phyloP scores from a whole-genome alignment of 305 asterid genomes.

The Fraxinus dipetala region DNA sequence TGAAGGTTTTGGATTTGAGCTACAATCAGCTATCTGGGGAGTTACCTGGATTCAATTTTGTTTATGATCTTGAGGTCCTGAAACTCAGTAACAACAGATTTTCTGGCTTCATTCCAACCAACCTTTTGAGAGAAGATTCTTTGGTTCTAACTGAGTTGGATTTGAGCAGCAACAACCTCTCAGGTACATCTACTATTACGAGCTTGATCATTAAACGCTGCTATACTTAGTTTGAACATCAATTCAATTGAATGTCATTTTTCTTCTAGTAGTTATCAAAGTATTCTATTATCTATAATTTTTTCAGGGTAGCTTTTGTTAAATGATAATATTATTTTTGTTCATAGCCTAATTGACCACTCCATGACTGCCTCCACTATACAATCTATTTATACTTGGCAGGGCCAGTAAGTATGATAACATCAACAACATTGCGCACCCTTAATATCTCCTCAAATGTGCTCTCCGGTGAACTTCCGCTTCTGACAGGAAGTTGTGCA shows the following conservation, averaged over 20 bases:
- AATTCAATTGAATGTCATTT: neutral
- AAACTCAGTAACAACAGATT: constrained; percentile 71
- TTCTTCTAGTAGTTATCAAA: neutral
- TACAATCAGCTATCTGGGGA: constrained; percentile 85
- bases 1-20: constrained; percentile 88
- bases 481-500: constrained; percentile 70
- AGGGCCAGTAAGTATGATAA: constrained; percentile 77
- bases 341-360: neutral
- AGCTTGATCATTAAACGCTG: neutral
- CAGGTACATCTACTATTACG: constrained; percentile 49
- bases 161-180: constrained; percentile 77
- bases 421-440: constrained; percentile 62
- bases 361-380: neutral
- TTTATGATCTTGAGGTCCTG: constrained; percentile 78
- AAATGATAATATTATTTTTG: neutral
- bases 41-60: constrained; percentile 77
- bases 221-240: neutral
- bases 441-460: constrained; percentile 81
- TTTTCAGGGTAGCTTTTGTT: constrained; percentile 8
- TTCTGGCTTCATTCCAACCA: constrained; percentile 72
- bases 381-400: constrained; percentile 26
- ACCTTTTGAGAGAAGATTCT: constrained; percentile 82
- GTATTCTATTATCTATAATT: neutral
- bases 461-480: constrained; percentile 85
- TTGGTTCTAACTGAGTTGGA: constrained; percentile 72